A percentile compares a stretch with the other conserved stretches of the same genome.
These are phyloP conservation scores for Juncus effusus DNA, from an alignment of 176 grass and related monocot species.

Conservation along the genomic window DNA sequence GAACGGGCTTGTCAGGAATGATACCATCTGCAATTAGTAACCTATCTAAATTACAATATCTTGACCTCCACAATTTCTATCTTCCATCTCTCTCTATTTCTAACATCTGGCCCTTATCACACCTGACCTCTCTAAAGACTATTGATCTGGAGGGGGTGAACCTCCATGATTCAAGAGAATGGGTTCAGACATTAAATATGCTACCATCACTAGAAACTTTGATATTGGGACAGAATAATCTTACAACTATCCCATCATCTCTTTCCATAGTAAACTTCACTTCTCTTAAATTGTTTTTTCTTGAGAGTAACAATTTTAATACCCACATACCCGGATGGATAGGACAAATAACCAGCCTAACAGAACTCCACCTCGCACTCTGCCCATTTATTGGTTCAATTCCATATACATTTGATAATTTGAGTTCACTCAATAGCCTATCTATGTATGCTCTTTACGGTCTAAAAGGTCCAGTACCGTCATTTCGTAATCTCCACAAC, in stretches of 20 bases:
- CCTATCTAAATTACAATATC: conserved; percentile 25
- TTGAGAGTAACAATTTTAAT: neutral
- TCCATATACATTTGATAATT: neutral
- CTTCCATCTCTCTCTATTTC: neutral
- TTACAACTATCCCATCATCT: neutral
- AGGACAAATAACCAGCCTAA: neutral
- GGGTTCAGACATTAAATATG: neutral
- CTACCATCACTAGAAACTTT: neutral
- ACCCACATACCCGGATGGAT: neutral
- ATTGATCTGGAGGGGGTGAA: conserved; percentile 2
- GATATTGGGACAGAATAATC: neutral
- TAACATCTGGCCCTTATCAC: neutral
- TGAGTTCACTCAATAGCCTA: neutral
- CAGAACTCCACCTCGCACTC: neutral
- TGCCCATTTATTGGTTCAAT: neutral
- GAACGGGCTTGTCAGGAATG: too few relatives aligned
- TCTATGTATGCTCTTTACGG: neutral
- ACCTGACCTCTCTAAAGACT: neutral
- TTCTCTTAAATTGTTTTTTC: neutral
- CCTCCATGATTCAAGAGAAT: neutral
- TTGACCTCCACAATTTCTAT: neutral
- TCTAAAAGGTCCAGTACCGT: neutral
- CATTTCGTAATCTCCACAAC: neutral
- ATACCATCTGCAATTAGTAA: conserved; percentile 26
- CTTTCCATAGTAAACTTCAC: neutral